phyloP scores from a whole-genome alignment of 768 basidiomycete genomes.

The Austroboletus eburneus region DNA sequence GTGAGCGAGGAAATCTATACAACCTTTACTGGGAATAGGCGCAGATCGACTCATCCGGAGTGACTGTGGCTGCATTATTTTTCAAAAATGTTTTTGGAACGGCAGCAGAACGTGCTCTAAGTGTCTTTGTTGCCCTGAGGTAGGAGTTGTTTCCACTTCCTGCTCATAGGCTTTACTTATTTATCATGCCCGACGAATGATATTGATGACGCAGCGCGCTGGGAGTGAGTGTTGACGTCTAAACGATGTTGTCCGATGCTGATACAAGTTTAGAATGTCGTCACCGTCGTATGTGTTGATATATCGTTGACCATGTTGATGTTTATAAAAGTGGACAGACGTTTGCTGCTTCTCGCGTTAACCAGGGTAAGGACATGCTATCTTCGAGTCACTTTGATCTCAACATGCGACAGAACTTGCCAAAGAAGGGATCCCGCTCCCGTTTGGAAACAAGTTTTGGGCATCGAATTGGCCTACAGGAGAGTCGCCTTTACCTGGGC shows the following conservation, averaged over 20 bases:
- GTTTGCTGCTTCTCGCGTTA: slow-evolving; percentile 47
- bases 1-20: no score
- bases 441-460: slow-evolving; percentile 57
- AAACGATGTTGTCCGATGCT: not conserved
- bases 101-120: slow-evolving; percentile 49
- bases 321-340: slow-evolving; percentile 32
- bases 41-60: slow-evolving; percentile 45
- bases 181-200: no score
- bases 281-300: slow-evolving; percentile 26
- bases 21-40: slow-evolving; percentile 20
- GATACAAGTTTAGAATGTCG: slow-evolving; percentile 24
- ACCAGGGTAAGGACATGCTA: slow-evolving; percentile 41
- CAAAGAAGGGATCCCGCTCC: slow-evolving; percentile 59
- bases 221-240: slow-evolving; percentile 22
- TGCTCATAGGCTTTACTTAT: no score
- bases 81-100: slow-evolving; percentile 56
- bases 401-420: slow-evolving; percentile 52
- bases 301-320: not conserved
- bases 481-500: slow-evolving; percentile 51
- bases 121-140: slow-evolving; percentile 57
- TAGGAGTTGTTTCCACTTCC: slow-evolving; percentile 10
- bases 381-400: no score
- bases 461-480: slow-evolving; percentile 61
- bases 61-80: slow-evolving; percentile 58
- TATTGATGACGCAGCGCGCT: slow-evolving; percentile 30